Evolutionary conservation across 176 grass and related monocot species (phyloP), one percentile per base, ranked within the genome.

Genomic region (Carex parvula): DNA sequence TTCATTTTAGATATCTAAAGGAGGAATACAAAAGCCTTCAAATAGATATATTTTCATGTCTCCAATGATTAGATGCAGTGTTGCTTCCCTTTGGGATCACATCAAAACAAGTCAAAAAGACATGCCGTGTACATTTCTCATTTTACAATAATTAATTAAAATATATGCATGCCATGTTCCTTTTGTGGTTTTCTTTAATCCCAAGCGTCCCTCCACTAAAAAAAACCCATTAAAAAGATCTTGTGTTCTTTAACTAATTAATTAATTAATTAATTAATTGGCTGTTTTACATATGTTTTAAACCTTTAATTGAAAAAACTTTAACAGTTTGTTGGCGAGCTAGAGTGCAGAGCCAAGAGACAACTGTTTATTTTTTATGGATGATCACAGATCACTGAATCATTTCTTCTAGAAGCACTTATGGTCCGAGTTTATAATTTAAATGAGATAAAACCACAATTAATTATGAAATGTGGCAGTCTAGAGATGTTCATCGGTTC

Each of bases 11-110:
- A 48, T 48, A 48, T 48, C 46, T 2, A 46, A 10, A 46, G 44
- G 8, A 9, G 44, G 44, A 46, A 8, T 9, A 9, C 57, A 60
- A 60, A 57, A n/a, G 3, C 55, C 58, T 60, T 20, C 18, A 20
- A 68, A 66, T 39, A 39, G 0, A 10, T 10, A 48, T 48, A 59
- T 18, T 59, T 59, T 18, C 6, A 59, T 7, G 24, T 73, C 70
- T 73, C 41, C 33, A 69, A 69, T 50, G 41, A 73, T 73, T n/a
- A 73, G 41, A 73, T 73, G 41, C 16, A 59, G 6, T 9, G n/a
- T 73, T 73, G 70, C 70, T 73, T 73, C 70, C 41, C 70, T 73
- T 73, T 73, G 3, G 42, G 70, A 73, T 73, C 70, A 73, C 70
- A 73, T 10, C 18, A 72, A 50, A 12, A 73, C 8, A 73, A 72